Conservation (phyloP, 1,284 basidiomycete species). For the Ustilago tritici region DNA sequence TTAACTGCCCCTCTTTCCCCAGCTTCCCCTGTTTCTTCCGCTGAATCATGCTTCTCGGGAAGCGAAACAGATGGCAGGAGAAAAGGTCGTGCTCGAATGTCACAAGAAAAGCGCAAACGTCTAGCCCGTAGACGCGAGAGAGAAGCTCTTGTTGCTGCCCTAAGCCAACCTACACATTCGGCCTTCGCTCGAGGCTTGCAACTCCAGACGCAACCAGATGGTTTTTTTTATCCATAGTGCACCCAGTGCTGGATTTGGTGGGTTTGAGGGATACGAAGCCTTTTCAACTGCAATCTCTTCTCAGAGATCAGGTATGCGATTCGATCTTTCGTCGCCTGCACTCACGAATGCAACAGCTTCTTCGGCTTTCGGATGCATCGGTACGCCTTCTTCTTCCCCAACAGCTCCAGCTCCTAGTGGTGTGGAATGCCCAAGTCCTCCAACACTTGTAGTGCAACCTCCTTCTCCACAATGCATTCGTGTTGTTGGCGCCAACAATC, state of each 20-base stretch:
- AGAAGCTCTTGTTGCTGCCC: constrained; percentile 42
- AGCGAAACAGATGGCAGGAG: constrained; percentile 30
- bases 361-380: constrained; percentile 1
- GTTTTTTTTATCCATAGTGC: constrained; percentile 27
- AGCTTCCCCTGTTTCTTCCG: constrained; percentile 28
- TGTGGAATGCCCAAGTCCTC: constrained; percentile 9
- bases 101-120: constrained; percentile 58
- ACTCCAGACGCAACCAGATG: neutral
- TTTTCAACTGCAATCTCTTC: constrained; percentile 9
- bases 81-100: constrained; percentile 59
- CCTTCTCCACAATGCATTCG: constrained; percentile 33
- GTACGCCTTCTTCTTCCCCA: constrained; percentile 13
- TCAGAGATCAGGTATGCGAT: neutral
- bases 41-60: constrained; percentile 33
- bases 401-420: neutral
- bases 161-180: neutral
- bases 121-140: constrained; percentile 53
- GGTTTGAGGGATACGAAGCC: constrained; percentile 7
- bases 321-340: constrained; percentile 21
- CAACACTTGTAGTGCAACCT: constrained; percentile 41
- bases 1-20: constrained; percentile 27
- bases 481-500: neutral
- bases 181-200: neutral
- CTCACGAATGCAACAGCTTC: constrained; percentile 16
- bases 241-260: neutral